These are phyloP conservation scores for Petunia secreta DNA, from an alignment of 257 asterid species.

Conservation along the genomic window DNA sequence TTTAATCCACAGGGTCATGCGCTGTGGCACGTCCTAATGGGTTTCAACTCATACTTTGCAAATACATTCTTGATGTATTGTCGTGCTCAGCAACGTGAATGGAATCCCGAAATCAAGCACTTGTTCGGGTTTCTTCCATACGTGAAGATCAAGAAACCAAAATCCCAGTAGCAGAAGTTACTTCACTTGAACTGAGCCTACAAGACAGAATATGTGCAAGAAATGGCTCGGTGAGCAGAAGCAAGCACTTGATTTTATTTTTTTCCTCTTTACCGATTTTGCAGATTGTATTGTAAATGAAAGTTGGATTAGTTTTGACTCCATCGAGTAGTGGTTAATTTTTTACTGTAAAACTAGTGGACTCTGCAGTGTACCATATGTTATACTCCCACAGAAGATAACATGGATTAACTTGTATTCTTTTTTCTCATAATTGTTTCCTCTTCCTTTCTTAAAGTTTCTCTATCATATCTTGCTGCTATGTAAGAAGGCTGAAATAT, in stretches of 20 bases:
- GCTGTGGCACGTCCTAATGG: slow-evolving; percentile 85
- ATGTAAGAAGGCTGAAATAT: not conserved
- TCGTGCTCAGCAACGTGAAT: slow-evolving; percentile 90
- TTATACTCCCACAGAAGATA: slow-evolving; percentile 40
- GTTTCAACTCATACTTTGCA: slow-evolving; percentile 88
- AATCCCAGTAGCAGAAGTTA: slow-evolving; percentile 60
- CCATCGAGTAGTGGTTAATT: slow-evolving; percentile 49
- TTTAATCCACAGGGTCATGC: slow-evolving; percentile 96
- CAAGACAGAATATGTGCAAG: slow-evolving; percentile 25
- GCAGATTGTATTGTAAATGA: slow-evolving; percentile 53
- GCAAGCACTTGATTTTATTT: slow-evolving; percentile 34
- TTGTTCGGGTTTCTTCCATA: slow-evolving; percentile 68
- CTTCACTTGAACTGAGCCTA: slow-evolving; percentile 23
- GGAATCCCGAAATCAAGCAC: slow-evolving; percentile 76
- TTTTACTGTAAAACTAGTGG: slow-evolving; percentile 58
- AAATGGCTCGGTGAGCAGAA: slow-evolving; percentile 36
- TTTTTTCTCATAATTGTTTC: not conserved
- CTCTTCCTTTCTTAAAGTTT: not conserved
- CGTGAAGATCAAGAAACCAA: slow-evolving; percentile 80
- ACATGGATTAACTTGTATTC: slow-evolving; percentile 37
- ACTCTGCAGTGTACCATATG: slow-evolving; percentile 43
- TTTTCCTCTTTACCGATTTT: slow-evolving; percentile 36
- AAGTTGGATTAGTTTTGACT: slow-evolving; percentile 49
- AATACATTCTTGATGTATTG: slow-evolving; percentile 90
- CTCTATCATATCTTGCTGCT: not conserved